Evolutionary conservation across 768 basidiomycete species (phyloP).

Genomic region (Hydnomerulius pinastri): DNA sequence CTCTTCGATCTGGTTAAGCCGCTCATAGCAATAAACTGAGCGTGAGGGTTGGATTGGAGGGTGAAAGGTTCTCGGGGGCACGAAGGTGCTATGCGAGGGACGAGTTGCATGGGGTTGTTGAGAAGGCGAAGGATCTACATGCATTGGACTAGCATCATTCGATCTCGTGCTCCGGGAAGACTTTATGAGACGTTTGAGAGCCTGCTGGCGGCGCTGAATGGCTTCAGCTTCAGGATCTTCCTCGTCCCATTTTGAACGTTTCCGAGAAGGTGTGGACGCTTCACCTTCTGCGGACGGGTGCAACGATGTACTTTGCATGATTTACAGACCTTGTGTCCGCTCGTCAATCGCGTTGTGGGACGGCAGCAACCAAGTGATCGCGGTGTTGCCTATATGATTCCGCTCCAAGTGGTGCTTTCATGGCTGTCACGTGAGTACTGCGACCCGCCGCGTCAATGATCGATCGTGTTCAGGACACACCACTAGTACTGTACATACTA

Average conservation of each 20-base stretch:
- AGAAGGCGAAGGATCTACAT: constrained; percentile 17
- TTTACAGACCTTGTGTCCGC: background rate
- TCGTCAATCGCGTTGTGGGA: too few species aligned
- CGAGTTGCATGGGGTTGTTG: constrained; percentile 15
- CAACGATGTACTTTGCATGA: constrained; percentile 19
- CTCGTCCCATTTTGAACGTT: constrained; percentile 75
- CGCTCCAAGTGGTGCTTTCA: too few species aligned
- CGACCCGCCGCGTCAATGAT: too few species aligned
- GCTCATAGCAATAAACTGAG: constrained; percentile 91
- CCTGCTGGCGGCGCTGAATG: constrained; percentile 34
- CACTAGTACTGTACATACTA: too few species aligned
- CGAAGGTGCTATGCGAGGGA: constrained; percentile 61
- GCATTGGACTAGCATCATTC: constrained; percentile 17
- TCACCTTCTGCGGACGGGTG: constrained; percentile 28
- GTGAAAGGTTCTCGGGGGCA: constrained; percentile 74
- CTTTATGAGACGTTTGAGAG: constrained; percentile 59
- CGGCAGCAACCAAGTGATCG: too few species aligned
- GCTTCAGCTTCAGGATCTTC: constrained; percentile 48
- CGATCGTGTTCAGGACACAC: too few species aligned
- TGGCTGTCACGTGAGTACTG: too few species aligned
- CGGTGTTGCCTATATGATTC: too few species aligned
- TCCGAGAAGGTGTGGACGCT: constrained; percentile 60
- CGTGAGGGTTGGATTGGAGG: constrained; percentile 84
- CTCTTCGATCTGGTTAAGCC: constrained; percentile 97
- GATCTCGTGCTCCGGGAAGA: constrained; percentile 23